Evolutionary conservation across 306 rosid species (phyloP).

Genomic region (Prunus dulcis): DNA sequence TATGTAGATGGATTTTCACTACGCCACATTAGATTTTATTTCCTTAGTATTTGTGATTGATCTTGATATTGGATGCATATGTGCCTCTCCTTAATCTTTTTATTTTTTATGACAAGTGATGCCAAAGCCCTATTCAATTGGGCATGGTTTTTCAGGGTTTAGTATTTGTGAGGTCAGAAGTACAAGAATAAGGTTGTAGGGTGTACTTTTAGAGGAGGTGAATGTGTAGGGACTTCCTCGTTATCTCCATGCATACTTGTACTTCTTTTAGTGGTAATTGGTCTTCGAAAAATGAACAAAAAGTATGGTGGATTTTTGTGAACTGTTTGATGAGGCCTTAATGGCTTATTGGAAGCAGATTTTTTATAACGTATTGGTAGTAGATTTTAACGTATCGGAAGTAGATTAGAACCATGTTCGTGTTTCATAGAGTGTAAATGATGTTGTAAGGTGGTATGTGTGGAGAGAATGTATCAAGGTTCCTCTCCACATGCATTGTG

Average conservation of each 20-base stretch:
- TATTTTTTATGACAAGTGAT: not conserved
- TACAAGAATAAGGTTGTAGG: not conserved
- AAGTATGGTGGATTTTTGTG: too few relatives aligned
- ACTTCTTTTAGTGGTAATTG: not conserved
- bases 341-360: not conserved
- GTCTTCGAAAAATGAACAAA: too few relatives aligned
- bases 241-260: not conserved
- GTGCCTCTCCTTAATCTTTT: not conserved
- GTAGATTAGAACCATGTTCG: not conserved
- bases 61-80: not conserved
- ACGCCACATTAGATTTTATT: not conserved
- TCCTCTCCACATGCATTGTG: not conserved
- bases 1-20: not conserved
- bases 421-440: too few relatives aligned
- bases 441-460: not conserved
- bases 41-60: not conserved
- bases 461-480: not conserved
- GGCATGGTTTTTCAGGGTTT: not conserved
- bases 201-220: too few relatives aligned
- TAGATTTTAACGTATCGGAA: not conserved
- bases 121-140: not conserved
- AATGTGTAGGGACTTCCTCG: not conserved
- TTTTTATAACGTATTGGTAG: not conserved
- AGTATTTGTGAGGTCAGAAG: not conserved
- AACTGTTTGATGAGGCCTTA: not conserved